phyloP scores from a whole-genome alignment of 1,139 yeast species.

The Protomyces pachydermus region DNA sequence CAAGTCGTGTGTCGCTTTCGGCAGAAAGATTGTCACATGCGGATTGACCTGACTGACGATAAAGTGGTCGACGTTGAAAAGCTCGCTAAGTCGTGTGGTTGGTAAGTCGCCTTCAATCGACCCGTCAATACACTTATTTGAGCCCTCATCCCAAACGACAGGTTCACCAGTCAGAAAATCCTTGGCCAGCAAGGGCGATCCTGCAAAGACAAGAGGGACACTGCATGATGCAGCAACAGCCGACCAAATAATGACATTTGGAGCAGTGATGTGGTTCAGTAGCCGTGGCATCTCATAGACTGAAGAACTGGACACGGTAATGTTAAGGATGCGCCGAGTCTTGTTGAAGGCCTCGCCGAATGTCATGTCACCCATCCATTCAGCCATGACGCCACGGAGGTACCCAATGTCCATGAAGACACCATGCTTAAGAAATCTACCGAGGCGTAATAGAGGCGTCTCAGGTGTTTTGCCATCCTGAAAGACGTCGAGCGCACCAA shows the following conservation, averaged over 20 bases:
- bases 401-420: slow-evolving; percentile 81
- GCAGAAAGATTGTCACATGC: slow-evolving; percentile 81
- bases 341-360: slow-evolving; percentile 89
- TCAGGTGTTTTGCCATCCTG: slow-evolving; percentile 38
- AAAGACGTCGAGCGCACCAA: slow-evolving; percentile 63
- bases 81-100: slow-evolving; percentile 78
- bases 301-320: slow-evolving; percentile 79
- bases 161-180: slow-evolving; percentile 61
- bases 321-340: slow-evolving; percentile 76
- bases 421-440: slow-evolving; percentile 69
- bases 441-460: slow-evolving; percentile 49
- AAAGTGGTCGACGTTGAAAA: slow-evolving; percentile 94
- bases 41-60: slow-evolving; percentile 97
- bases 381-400: slow-evolving; percentile 65
- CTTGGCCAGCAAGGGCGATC: slow-evolving; percentile 79
- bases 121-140: slow-evolving; percentile 86
- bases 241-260: slow-evolving; percentile 87
- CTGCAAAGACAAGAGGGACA: slow-evolving; percentile 83
- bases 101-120: slow-evolving; percentile 94
- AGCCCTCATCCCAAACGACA: slow-evolving; percentile 77
- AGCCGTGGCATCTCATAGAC: slow-evolving; percentile 58
- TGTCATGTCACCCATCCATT: slow-evolving; percentile 82
- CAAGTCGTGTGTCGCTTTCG: slow-evolving; percentile 16
- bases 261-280: slow-evolving; percentile 86
- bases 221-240: slow-evolving; percentile 98